Evolutionary conservation across 176 grass and related monocot genomes (phyloP).

Genomic region (Phoenix dactylifera): DNA sequence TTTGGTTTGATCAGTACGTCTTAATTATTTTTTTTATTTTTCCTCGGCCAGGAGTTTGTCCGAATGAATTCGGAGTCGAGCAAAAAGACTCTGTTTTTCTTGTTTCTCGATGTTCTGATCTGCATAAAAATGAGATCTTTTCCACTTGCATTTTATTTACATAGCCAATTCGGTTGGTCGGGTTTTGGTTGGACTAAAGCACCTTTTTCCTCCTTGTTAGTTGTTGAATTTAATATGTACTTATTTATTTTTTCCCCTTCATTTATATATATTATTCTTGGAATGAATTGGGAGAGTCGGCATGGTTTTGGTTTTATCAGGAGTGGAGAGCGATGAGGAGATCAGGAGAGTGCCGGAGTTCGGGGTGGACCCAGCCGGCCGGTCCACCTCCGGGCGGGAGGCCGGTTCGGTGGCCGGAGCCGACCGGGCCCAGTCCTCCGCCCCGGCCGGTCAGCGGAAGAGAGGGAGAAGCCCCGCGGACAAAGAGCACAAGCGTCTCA

Average conservation of each 20-base stretch:
- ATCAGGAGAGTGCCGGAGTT: slow-evolving; percentile 92
- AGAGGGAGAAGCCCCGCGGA: slow-evolving; percentile 75
- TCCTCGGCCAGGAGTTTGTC: too few species aligned
- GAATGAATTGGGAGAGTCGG: background rate
- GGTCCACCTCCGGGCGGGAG: slow-evolving; percentile 60
- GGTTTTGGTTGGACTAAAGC: too few species aligned
- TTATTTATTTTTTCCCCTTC: background rate
- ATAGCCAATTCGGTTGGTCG: too few species aligned
- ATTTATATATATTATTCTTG: background rate
- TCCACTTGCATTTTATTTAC: too few species aligned
- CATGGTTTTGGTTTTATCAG: slow-evolving; percentile 15
- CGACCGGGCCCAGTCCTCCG: slow-evolving; percentile 7
- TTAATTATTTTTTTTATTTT: too few species aligned
- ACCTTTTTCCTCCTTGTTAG: too few species aligned
- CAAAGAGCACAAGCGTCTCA: slow-evolving; percentile 98
- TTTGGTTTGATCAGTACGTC: too few species aligned
- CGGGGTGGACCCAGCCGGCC: slow-evolving; percentile 30
- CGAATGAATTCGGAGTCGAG: too few species aligned
- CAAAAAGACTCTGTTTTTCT: too few species aligned
- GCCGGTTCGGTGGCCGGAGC: slow-evolving; percentile 22
- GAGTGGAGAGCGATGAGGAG: slow-evolving; percentile 94
- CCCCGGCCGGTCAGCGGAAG: slow-evolving; percentile 40
- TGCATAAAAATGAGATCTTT: too few species aligned
- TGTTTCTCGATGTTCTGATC: too few species aligned
- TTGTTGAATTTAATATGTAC: background rate